Base-by-base conservation (phyloP, 345 rosid species). In the Linum trigynum region DNA sequence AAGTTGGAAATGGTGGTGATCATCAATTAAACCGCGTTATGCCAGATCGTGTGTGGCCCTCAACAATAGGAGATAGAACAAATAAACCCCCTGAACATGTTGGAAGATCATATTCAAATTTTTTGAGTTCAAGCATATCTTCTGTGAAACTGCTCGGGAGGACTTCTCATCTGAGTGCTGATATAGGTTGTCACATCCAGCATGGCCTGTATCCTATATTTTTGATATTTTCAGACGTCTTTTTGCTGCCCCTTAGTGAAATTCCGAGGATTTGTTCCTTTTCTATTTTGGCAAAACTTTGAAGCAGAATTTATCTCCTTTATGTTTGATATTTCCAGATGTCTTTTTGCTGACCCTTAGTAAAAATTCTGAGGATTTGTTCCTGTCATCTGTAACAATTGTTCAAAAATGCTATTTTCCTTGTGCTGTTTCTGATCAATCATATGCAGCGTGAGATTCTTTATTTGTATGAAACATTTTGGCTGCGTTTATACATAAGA, bases 171-270 rank as follows among this genome's bases (percentile, higher is more conserved):
- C 38, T 15, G 8, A 61, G 67, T 57, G 38, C 39, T 71, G 80
- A 69, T 59, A 39, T 66, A 61, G 72, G 38, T 66, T 63, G 70
- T 42, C 56, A 56, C 38, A 35, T 69, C 51, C 83, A 64, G 40
- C 81, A 59, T 7, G 87, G 85, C 39, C 58, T 90, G 96, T 89
- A 92, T 92, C 98, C 98, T 82, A 67, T 12, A 37, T 12, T 2
- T 15, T 7, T 48, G 53, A 48, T 48, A 15, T 15, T 23, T 48
- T 14, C 14, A 9, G 53, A 48, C 12, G 14, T 48, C 32, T 48
- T 9, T 48, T 48, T 9, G 53, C 11, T 48, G 53, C 9, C 53
- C 53, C 14, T 48, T 48, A 48, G 14, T 9, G 14, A 48, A 48
- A 48, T 23, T 23, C 32, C 1, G 32, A 23, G 32, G 32, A 23